A percentile compares a stretch with the other conserved stretches of the same genome.
Conservation (phyloP, 1,284 basidiomycete genomes). For the Vanrija humicola region DNA sequence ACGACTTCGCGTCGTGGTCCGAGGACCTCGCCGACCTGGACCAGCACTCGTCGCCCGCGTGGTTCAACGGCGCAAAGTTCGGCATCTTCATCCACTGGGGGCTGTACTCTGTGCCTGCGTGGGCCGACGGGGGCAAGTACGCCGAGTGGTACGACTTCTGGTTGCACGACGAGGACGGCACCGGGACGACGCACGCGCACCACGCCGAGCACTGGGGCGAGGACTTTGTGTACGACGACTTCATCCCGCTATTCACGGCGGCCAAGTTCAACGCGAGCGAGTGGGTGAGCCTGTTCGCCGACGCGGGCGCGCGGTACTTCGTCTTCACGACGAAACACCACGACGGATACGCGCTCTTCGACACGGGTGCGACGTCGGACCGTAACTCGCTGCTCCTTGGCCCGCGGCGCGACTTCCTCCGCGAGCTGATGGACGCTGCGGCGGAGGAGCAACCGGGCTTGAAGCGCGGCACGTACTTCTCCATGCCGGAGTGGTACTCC, state of each 20-base stretch:
- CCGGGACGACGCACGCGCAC: slow-evolving; percentile 53
- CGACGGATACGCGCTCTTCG: slow-evolving; percentile 55
- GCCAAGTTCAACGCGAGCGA: slow-evolving; percentile 55
- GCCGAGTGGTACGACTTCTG: slow-evolving; percentile 57
- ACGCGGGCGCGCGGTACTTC: slow-evolving; percentile 61
- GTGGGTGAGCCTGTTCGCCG: slow-evolving; percentile 58
- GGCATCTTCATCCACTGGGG: slow-evolving; percentile 61
- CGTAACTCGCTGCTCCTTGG: slow-evolving; percentile 55
- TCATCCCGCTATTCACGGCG: slow-evolving; percentile 57
- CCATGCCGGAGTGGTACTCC: slow-evolving; percentile 57
- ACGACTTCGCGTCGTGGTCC: slow-evolving; percentile 14
- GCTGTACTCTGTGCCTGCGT: slow-evolving; percentile 52
- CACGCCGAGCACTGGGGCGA: slow-evolving; percentile 56
- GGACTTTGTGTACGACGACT: slow-evolving; percentile 57
- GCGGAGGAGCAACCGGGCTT: slow-evolving; percentile 32
- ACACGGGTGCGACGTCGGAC: slow-evolving; percentile 53
- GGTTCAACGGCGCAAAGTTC: slow-evolving; percentile 19
- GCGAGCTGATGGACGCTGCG: slow-evolving; percentile 56
- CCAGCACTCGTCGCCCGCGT: slow-evolving; percentile 10
- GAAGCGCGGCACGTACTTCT: slow-evolving; percentile 23
- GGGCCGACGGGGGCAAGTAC: slow-evolving; percentile 46
- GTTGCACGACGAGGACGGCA: slow-evolving; percentile 31
- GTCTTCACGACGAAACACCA: slow-evolving; percentile 56
- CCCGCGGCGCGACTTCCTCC: slow-evolving; percentile 56
- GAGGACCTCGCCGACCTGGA: slow-evolving; percentile 5